phyloP scores from a whole-genome alignment of 768 basidiomycete species.

The Gyrodon lividus region DNA sequence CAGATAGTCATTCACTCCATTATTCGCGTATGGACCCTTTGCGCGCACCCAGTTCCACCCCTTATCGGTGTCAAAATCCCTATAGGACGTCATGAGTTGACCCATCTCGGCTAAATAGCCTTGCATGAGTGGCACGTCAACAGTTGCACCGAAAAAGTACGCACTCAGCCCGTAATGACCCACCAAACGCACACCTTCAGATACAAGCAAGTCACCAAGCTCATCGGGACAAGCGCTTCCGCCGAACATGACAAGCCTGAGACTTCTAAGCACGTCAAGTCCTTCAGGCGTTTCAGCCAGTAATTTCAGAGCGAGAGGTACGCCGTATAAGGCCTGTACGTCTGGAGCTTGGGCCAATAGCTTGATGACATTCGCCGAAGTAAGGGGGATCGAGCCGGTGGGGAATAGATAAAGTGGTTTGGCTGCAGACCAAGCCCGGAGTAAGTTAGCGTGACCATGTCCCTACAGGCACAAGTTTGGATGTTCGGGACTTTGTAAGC shows the following conservation, averaged over 20 bases:
- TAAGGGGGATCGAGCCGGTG: conserved; percentile 42
- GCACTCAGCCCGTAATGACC: conserved; percentile 50
- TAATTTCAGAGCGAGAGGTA: conserved; percentile 42
- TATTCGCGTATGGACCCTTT: conserved; percentile 21
- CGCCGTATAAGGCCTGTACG: conserved; percentile 34
- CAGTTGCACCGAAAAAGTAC: conserved; percentile 9
- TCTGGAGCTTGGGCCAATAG: conserved; percentile 36
- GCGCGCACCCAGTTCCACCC: conserved; percentile 53
- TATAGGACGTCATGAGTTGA: conserved; percentile 45
- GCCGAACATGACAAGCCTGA: conserved; percentile 51
- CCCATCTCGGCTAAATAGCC: conserved; percentile 31
- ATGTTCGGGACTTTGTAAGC: neutral
- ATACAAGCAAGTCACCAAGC: conserved; percentile 48
- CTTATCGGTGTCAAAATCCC: conserved; percentile 50
- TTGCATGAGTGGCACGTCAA: neutral
- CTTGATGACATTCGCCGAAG: conserved; percentile 41
- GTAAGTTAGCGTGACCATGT: conserved; percentile 26
- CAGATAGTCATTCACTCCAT: conserved; percentile 33
- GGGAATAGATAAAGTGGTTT: conserved; percentile 46
- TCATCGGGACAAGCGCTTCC: conserved; percentile 56
- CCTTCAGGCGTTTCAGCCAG: conserved; percentile 50
- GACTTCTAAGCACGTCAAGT: conserved; percentile 37
- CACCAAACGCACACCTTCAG: conserved; percentile 48
- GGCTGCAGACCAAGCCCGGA: conserved; percentile 44
- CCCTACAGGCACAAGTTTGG: conserved; percentile 7